Evolutionary conservation across 495 filamentous ascomycete genomes (phyloP), one percentile per base, ranked within the genome.

Genomic region (Aspergillus taichungensis): DNA sequence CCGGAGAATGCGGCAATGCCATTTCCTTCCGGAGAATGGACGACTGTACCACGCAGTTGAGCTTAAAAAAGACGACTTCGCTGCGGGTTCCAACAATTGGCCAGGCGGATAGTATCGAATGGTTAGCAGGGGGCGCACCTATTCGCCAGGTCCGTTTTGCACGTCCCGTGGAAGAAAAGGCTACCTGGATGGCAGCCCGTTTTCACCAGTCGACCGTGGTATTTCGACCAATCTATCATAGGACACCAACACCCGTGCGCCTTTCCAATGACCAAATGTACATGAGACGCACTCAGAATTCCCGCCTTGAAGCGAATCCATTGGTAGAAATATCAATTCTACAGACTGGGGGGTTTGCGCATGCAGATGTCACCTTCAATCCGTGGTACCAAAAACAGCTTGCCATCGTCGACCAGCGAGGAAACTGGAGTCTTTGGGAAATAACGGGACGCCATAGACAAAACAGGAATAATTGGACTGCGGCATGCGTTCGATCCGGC

Each of bases 401-500:
- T 39, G 86, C 71, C 8, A 73, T 92, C 14, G 70, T 94, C 14
- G 88, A 94, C 55, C 73, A 77, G 34, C 54, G 61, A 36, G 89
- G 88, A 0, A 67, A 69, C 30, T 95, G 90, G 90, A 80, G 67
- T 52, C 59, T 94, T 4, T 94, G 83, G 82, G 76, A 88, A 45
- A 62, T 94, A 31, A 64, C 66, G 31, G 69, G 72, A 13, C 51
- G 59, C 1, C 62, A 69, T 34, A 60, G 47, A 29, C 42, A 54
- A 33, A 62, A 58, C 34, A 57, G 56, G 36, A 49, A 56, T 31
- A 59, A 50, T 42, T 64, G 53, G 54, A 37, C 56, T 37, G 48
- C 54, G 18, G 46, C 43, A 18, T 49, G 51, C 40, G 36, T 60
- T 11, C 56, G 50, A 33, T 55, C 55, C 18, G 60, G 63, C 9